Conservation (phyloP, 148 eudicot genomes). For the Arctostaphylos glauca region DNA sequence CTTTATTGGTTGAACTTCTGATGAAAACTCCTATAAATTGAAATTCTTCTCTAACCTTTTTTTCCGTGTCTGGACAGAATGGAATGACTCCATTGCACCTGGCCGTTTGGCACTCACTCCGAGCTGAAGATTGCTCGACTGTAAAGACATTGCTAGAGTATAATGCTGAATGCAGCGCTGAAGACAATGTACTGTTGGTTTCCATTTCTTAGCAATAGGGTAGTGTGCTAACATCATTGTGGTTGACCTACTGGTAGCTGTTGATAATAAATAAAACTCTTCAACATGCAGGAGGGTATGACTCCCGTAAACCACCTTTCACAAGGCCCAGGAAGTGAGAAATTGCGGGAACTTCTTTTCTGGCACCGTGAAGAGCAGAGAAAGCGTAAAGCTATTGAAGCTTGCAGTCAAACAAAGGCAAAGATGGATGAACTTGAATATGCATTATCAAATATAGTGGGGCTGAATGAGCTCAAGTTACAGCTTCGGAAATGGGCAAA, state of each 20-base stretch:
- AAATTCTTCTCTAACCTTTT: neutral
- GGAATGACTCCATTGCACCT: constrained; percentile 99
- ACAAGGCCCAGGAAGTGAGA: constrained; percentile 77
- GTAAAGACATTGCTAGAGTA: constrained; percentile 80
- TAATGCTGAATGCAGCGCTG: constrained; percentile 87
- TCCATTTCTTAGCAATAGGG: neutral
- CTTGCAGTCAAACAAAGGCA: constrained; percentile 87
- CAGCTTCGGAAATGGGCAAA: constrained; percentile 95
- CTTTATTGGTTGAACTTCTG: neutral
- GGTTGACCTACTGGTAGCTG: neutral
- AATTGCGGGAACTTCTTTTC: constrained; percentile 59
- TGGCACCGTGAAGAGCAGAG: constrained; percentile 77
- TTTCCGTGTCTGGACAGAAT: constrained; percentile 51
- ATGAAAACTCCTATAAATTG: neutral
- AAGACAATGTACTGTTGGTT: constrained; percentile 57
- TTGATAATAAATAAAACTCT: constrained; percentile 15
- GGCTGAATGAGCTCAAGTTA: constrained; percentile 74
- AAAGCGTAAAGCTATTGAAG: constrained; percentile 76
- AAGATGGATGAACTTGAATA: constrained; percentile 93
- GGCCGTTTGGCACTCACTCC: constrained; percentile 91
- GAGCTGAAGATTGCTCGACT: constrained; percentile 66
- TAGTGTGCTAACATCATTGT: neutral
- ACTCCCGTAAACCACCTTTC: constrained; percentile 86
- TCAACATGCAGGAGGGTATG: constrained; percentile 65
- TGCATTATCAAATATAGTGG: constrained; percentile 70